Evolutionary conservation across 2,329 filamentous ascomycete species (phyloP).

Genomic region (Neurospora sp.): DNA sequence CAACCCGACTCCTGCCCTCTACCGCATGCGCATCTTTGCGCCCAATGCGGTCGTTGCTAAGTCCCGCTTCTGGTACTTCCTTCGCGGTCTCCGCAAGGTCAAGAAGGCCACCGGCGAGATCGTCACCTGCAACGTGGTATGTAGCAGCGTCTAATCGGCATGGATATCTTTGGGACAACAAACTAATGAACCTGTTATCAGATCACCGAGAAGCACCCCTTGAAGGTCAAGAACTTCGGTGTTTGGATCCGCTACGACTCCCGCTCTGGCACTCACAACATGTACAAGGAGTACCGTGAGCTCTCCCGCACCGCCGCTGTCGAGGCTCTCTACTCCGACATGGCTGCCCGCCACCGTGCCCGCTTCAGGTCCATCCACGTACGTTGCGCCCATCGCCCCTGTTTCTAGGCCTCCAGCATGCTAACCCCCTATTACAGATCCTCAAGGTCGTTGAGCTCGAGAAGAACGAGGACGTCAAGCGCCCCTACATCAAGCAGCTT

Average conservation of each 20-base stretch:
- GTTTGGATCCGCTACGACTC: constrained; percentile 99
- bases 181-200: constrained; percentile 27
- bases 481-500: constrained; percentile 99
- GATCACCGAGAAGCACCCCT: constrained; percentile 98
- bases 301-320: constrained; percentile 93
- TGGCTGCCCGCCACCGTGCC: constrained; percentile 96
- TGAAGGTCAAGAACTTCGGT: constrained; percentile 99
- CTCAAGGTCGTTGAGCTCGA: constrained; percentile 97
- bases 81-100: constrained; percentile 98
- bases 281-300: constrained; percentile 99
- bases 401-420: constrained; percentile 5
- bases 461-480: constrained; percentile 89
- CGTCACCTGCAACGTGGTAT: constrained; percentile 89
- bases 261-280: constrained; percentile 99
- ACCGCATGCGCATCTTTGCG: constrained; percentile 99
- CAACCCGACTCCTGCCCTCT: constrained; percentile 95
- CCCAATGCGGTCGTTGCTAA: constrained; percentile 97
- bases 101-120: constrained; percentile 99
- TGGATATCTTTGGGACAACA: background rate
- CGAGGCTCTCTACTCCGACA: constrained; percentile 97
- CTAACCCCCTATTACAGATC: constrained; percentile 51
- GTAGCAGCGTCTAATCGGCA: constrained; percentile 24
- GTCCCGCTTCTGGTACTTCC: constrained; percentile 99
- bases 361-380: constrained; percentile 98
- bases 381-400: constrained; percentile 34